A percentile compares a stretch with the other conserved stretches of the same genome.
These are phyloP conservation scores for Trametes cinnabarina DNA, from an alignment of 768 basidiomycete genomes.

Conservation along the genomic window DNA sequence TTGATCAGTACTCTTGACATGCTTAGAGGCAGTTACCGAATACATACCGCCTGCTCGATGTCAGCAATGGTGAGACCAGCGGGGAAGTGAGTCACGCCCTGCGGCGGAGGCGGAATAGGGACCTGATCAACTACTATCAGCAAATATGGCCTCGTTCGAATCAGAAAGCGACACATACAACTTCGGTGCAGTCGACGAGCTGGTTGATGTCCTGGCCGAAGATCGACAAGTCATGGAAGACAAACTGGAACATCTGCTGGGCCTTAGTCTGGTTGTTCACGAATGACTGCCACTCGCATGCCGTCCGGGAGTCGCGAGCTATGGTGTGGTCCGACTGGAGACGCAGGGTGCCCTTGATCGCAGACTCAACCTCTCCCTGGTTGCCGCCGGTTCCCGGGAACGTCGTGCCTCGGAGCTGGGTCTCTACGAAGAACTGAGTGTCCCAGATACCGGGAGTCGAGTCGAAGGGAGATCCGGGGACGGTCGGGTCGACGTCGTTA, in stretches of 20 bases:
- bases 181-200: constrained; percentile 12
- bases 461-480: constrained; percentile 25
- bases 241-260: constrained; percentile 12
- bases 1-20: background rate
- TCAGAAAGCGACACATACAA: background rate
- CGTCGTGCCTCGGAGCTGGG: constrained; percentile 25
- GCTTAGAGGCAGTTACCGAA: background rate
- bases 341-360: constrained; percentile 32
- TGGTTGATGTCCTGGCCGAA: constrained; percentile 11
- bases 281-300: constrained; percentile 33
- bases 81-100: constrained; percentile 4
- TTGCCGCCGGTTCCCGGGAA: constrained; percentile 28
- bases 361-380: constrained; percentile 29
- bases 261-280: constrained; percentile 8
- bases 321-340: constrained; percentile 31
- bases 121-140: background rate
- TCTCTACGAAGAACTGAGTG: constrained; percentile 30
- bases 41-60: constrained; percentile 13
- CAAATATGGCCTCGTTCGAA: background rate
- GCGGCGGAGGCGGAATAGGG: constrained; percentile 3
- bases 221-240: constrained; percentile 2
- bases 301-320: constrained; percentile 33
- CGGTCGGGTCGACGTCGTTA: constrained; percentile 24
- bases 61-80: constrained; percentile 6
- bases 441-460: constrained; percentile 28